These are phyloP conservation scores for Rubia balearica DNA, from an alignment of 305 asterid genomes.

Conservation along the genomic window DNA sequence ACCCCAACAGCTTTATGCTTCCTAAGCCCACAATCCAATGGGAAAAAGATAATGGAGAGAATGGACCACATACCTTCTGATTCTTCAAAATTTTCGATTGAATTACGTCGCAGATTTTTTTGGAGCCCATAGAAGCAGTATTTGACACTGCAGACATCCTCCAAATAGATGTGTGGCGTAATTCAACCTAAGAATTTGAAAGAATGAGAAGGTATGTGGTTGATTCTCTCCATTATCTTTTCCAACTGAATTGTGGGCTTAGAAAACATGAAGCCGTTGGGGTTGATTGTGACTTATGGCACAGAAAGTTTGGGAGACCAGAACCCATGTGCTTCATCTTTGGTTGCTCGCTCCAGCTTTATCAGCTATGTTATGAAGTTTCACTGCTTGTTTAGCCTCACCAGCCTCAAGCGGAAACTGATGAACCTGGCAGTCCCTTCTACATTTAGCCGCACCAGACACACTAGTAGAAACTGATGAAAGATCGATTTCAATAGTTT, in stretches of 20 bases:
- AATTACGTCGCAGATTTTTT: constrained; percentile 19
- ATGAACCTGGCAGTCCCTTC: no score
- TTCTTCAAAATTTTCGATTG: constrained; percentile 8
- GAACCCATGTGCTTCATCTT: constrained; percentile 60
- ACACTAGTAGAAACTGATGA: no score
- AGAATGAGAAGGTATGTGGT: constrained; percentile 8
- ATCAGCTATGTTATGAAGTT: no score
- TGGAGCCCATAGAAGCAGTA: not conserved
- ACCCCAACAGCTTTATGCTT: constrained; percentile 42
- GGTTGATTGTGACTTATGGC: constrained; percentile 59
- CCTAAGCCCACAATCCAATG: constrained; percentile 26
- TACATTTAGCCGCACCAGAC: no score
- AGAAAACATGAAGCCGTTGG: constrained; percentile 42
- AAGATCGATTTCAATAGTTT: no score
- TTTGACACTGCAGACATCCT: constrained; percentile 19
- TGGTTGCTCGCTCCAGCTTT: constrained; percentile 54
- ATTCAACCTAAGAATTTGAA: constrained; percentile 16
- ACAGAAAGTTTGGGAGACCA: constrained; percentile 62
- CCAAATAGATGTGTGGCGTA: constrained; percentile 13
- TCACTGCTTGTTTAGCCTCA: no score
- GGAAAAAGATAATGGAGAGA: constrained; percentile 23
- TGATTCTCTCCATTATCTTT: constrained; percentile 18
- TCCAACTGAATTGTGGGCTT: constrained; percentile 25
- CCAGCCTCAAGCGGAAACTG: no score
- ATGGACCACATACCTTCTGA: constrained; percentile 3